A percentile compares a stretch with the other conserved stretches of the same genome.
Evolutionary conservation across 2,329 filamentous ascomycete species (phyloP).

Genomic region (Bipolaris bicolor): DNA sequence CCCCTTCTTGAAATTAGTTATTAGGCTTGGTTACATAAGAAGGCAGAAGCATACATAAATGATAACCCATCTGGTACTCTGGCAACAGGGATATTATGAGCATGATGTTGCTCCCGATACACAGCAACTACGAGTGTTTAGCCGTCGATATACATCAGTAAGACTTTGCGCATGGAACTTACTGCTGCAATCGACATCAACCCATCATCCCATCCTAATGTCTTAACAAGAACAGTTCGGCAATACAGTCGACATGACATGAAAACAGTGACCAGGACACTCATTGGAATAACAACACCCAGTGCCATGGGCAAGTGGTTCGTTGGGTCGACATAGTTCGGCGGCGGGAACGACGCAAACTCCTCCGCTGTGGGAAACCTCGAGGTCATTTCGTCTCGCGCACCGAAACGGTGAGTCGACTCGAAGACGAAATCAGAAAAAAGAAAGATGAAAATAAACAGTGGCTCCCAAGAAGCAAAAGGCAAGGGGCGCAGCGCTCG

Average conservation of each 20-base stretch:
- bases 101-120: constrained; percentile 36
- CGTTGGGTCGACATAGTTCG: constrained; percentile 39
- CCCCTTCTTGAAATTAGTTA: constrained; percentile 23
- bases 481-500: constrained; percentile 6
- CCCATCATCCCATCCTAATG: constrained; percentile 39
- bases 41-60: constrained; percentile 27
- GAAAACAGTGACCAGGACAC: constrained; percentile 21
- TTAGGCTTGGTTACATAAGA: neutral
- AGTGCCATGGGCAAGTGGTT: constrained; percentile 32
- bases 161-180: constrained; percentile 1
- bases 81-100: constrained; percentile 33
- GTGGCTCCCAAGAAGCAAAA: constrained; percentile 1
- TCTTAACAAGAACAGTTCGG: constrained; percentile 31
- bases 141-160: too few species aligned
- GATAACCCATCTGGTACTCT: constrained; percentile 38
- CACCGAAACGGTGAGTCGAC: neutral
- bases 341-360: constrained; percentile 33
- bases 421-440: neutral
- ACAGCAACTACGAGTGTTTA: constrained; percentile 17
- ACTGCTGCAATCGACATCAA: constrained; percentile 37
- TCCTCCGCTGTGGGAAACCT: constrained; percentile 35
- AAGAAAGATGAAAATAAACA: neutral
- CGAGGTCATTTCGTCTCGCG: constrained; percentile 27
- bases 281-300: constrained; percentile 33
- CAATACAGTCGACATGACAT: constrained; percentile 34